Base-by-base conservation (phyloP, 1,284 basidiomycete genomes). In the Coniophora puteana region DNA sequence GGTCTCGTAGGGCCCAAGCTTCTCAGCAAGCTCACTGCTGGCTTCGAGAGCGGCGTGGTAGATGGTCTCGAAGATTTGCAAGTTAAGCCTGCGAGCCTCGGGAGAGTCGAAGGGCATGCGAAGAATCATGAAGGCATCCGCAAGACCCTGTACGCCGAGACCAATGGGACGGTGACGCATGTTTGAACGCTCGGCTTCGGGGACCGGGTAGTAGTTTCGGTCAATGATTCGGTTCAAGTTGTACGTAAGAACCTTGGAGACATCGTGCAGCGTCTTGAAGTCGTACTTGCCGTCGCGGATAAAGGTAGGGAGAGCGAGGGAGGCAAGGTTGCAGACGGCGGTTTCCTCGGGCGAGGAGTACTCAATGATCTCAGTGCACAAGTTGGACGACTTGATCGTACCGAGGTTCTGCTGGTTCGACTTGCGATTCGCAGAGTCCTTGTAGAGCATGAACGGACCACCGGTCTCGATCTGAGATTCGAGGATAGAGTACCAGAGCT, bases 361-460 rank as follows among this genome's bases (percentile, higher is more conserved):
- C 69, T 99, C 93, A 63, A 99, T 90, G 62, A 99, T 99, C 67
- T 99, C 96, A 10, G 95, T 98, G 74, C 96, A 99, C 32, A 99
- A 73, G 67, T 99, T 99, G 45, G 95, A 98, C 5, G 92, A 96
- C 74, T 98, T 99, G 84, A 99, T 99, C 14, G 92, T 96, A 36
- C 96, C 96, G 28, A 99, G 79, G 67, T 99, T 97, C 73, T 95
- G 87, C 69, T 99, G 96, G 72, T 99, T 99, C 27, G 93, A 95
- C 69, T 97, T 97, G 54, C 85, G 65, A 62, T 93, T 94, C 41
- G 85, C 82, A 25, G 84, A 74, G 59, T 94, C 89, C 73, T 99
- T 99, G 78, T 99, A 99, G 34, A 93, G 73, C 88, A 99, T 98
- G 74, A 97, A 99, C 4, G 96, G 96, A 26, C 86, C 89, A 50